Evolutionary conservation across 345 rosid species (phyloP), one percentile per base, ranked within the genome.

Genomic region (Populus alba): DNA sequence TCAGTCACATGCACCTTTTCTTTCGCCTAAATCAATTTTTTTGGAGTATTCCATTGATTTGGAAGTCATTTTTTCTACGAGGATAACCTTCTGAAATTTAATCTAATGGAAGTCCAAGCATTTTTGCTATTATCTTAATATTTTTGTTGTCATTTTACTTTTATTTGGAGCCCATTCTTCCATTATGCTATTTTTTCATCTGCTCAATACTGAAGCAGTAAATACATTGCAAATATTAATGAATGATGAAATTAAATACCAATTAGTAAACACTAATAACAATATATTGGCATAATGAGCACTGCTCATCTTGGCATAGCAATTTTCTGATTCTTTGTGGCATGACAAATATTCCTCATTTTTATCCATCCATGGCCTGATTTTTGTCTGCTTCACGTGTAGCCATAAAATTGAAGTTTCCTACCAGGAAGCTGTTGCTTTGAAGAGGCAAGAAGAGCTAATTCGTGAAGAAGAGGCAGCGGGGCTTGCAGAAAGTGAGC

Each of bases 401-500:
- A 93, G 98, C 89, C 89, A 87, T 82, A 93, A 91, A 84, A 90
- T 93, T 84, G 97, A 93, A 85, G 92, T 85, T 85, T 89, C 99
- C 73, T 92, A 95, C 82, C 96, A 92, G 92, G 99, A 95, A 84
- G 95, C 97, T 51, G 92, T 92, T 85, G 97, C 99, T 66, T 84
- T 88, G 88, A 90, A 85, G 85, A 90, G 91, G 88, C 99, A 95
- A 84, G 99, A 95, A 78, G 97, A 93, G 86, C 91, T 95, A 77
- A 95, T 95, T 68, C 97, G 97, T 72, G 97, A 94, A 85, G 98
- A 95, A 86, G 98, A 95, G 86, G 96, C 87, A 78, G 94, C 89
- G 9, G 88, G 95, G 88, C 84, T 89, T 74, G 97, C 91, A 77
- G 97, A 83, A 83, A 90, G 83, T 63, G 95, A 92, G 87, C 97